A percentile compares a stretch with the other conserved stretches of the same genome.
Conservation (phyloP, 805 yeast genomes). For the Pichia exigua region DNA sequence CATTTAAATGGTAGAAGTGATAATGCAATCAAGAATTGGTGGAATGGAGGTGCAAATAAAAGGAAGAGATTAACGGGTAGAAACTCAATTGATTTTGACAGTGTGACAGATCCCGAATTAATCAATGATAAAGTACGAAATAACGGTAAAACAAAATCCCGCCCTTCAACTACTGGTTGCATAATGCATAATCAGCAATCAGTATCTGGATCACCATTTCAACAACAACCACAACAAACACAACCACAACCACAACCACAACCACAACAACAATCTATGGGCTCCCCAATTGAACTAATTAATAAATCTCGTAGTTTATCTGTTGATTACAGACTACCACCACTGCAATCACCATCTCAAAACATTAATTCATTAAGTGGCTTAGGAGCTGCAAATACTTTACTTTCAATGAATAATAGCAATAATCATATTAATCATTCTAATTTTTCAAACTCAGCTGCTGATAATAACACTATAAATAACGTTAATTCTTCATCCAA, state of each 20-base stretch:
- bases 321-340: constrained; percentile 16
- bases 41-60: constrained; percentile 91
- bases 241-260: too few species aligned
- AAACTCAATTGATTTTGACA: not conserved
- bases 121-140: not conserved
- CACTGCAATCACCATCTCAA: not conserved
- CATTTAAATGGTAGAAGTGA: constrained; percentile 84
- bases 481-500: not conserved
- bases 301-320: constrained; percentile 16
- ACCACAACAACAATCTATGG: not conserved
- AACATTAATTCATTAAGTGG: not conserved
- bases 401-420: not conserved
- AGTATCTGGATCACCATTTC: not conserved
- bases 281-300: constrained; percentile 5
- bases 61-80: constrained; percentile 42
- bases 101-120: not conserved
- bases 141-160: not conserved
- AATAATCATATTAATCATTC: not conserved
- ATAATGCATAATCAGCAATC: not conserved
- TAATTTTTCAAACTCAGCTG: not conserved
- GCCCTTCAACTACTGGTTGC: not conserved
- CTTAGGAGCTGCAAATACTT: constrained; percentile 2
- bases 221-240: not conserved
- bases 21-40: constrained; percentile 90
- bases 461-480: not conserved